Base-by-base conservation (phyloP, 495 filamentous ascomycete genomes). In the Bombardia bombarda region DNA sequence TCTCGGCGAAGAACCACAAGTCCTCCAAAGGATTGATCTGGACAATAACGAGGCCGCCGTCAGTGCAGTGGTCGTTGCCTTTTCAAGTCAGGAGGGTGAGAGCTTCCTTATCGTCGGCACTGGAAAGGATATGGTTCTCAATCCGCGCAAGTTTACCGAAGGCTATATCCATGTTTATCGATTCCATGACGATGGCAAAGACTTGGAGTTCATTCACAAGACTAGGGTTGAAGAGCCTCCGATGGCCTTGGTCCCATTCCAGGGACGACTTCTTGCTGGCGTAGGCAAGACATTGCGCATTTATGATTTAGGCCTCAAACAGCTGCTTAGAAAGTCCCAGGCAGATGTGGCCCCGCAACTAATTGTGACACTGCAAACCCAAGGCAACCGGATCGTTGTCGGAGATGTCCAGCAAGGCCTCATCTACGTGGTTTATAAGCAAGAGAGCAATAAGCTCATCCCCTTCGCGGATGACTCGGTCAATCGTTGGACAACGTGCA, bases 141-240 rank as follows among this genome's bases (percentile, higher is more conserved):
- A 70, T 46, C 88, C 89, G 4, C 80, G 84, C 26, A 81, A 79
- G 1, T 85, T 75, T 44, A 79, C 72, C 14, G 78, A 80, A 38
- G 90, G 89, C 4, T 95, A 82, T 53, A 86, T 99, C 23, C 87
- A 95, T 51, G 83, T 97, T 36, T 99, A 95, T 63, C 80, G 88
- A 26, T 90, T 97, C 69, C 77, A 84, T 20, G 82, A 90, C 23
- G 79, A 90, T 50, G 93, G 93, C 34, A 78, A 77, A 47, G 79
- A 84, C 42, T 73, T 99, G 19, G 89, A 95, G 53, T 90, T 96
- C 47, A 90, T 94, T 45, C 93, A 97, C 66, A 96, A 96, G 63
- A 97, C 93, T 6, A 85, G 84, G 52, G 73, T 94, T 12, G 86
- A 93, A 44, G 79, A 87, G 40, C 89, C 90, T 1, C 89, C 93